Evolutionary conservation across 2,329 filamentous ascomycete species (phyloP), one percentile per base, ranked within the genome.

Genomic region (Paramyrothecium sp.): DNA sequence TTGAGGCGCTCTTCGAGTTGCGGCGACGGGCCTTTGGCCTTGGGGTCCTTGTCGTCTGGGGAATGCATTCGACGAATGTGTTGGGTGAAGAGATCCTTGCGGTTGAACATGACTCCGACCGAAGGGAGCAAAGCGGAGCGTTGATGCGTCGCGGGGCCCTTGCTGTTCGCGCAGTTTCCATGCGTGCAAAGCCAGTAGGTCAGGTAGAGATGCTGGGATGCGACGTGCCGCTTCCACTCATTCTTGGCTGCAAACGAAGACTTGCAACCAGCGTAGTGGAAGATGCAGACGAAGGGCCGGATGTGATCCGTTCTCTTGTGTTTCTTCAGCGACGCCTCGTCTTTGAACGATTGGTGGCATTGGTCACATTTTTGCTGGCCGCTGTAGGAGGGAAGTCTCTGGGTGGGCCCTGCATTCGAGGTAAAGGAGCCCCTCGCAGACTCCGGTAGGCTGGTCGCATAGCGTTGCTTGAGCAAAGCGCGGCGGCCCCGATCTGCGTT

Each of bases 181-280:
- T 89, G 78, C 62, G 87, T 82, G 75, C 93, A 98, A 57, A 89
- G 80, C 85, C 88, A 97, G 73, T 87, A 90, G 49, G 83, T 77
- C 3, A 91, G 78, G 55, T 88, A 84, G 21, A 97, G 78, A 68
- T 98, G 94, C 68, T 96, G 90, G 0, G 89, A 90, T 33, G 80
- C 77, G 65, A 94, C 86, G 69, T 98, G 94, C 0, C 94, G 86
- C 73, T 97, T 97, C 94, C 94, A 97, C 71, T 97, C 93, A 69
- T 97, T 97, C 76, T 96, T 97, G 63, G 83, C 88, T 3, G 83
- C 81, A 67, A 97, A 97, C 0, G 81, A 86, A 2, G 86, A 84
- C 1, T 60, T 62, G 74, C 94, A 98, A 34, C 89, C 90, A 56
- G 92, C 95, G 56, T 85, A 87, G 30, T 84, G 78, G 70, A 97